A percentile compares a stretch with the other conserved stretches of the same genome.
These are phyloP conservation scores for Malus asiatica DNA, from an alignment of 306 rosid species.

Conservation along the genomic window DNA sequence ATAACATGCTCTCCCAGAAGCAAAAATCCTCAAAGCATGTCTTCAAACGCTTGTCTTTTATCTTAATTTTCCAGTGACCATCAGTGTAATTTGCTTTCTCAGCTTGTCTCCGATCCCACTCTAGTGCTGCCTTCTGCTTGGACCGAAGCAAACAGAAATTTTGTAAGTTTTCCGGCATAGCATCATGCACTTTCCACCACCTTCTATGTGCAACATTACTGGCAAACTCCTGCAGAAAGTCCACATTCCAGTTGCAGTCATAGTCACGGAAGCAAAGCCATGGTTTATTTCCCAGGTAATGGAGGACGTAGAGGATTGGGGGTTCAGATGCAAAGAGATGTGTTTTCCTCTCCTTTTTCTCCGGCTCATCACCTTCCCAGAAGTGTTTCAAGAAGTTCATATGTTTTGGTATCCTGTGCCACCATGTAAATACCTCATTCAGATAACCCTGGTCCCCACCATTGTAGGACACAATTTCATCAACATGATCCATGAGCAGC, in stretches of 20 bases:
- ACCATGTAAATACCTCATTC: constrained; percentile 88
- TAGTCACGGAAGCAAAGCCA: constrained; percentile 89
- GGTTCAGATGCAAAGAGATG: constrained; percentile 73
- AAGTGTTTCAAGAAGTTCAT: constrained; percentile 95
- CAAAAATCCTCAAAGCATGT: constrained; percentile 69
- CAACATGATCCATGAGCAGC: constrained; percentile 72
- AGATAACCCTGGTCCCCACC: constrained; percentile 96
- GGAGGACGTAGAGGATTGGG: constrained; percentile 75
- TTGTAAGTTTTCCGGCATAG: constrained; percentile 76
- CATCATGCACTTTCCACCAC: constrained; percentile 93
- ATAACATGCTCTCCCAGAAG: constrained; percentile 76
- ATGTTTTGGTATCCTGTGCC: constrained; percentile 96
- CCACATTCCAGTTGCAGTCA: constrained; percentile 86
- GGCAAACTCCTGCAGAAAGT: constrained; percentile 78
- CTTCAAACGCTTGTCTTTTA: constrained; percentile 53
- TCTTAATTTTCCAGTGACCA: constrained; percentile 71
- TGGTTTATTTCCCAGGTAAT: constrained; percentile 79
- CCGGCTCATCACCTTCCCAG: constrained; percentile 86
- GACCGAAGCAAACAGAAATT: constrained; percentile 70
- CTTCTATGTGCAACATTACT: constrained; percentile 79
- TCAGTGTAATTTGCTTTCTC: constrained; percentile 63
- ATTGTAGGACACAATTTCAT: constrained; percentile 83
- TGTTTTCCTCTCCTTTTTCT: constrained; percentile 68
- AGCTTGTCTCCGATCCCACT: constrained; percentile 80
- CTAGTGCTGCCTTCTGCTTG: constrained; percentile 88